Evolutionary conservation across 2,329 filamentous ascomycete species (phyloP).

Genomic region (Cladorrhinum sp.): DNA sequence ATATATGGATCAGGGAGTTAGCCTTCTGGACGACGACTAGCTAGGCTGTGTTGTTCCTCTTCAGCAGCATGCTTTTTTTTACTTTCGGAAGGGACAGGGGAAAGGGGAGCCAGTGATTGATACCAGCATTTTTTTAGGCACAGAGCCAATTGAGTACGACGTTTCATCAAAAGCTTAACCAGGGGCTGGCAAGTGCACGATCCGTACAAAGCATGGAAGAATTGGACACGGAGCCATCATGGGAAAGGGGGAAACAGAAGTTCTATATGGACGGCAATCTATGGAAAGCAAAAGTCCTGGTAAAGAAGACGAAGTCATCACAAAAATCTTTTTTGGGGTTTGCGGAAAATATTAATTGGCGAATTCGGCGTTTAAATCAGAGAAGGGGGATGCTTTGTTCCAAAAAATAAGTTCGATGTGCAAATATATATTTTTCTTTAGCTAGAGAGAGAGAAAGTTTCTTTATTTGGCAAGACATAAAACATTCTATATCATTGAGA

Average conservation of each 20-base stretch:
- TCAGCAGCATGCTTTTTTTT: neutral
- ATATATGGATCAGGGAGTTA: too few species aligned
- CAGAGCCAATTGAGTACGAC: slow-evolving; percentile 3
- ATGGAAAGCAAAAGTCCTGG: neutral
- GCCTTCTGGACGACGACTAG: neutral
- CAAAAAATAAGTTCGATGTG: too few species aligned
- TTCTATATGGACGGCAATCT: slow-evolving; percentile 1
- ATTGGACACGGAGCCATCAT: neutral
- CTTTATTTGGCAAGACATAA: too few species aligned
- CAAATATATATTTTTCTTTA: too few species aligned
- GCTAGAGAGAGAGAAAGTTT: too few species aligned
- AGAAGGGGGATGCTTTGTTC: slow-evolving; percentile 1
- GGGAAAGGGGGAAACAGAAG: neutral
- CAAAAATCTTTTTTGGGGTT: neutral
- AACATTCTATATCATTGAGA: too few species aligned
- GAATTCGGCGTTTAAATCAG: slow-evolving; percentile 14
- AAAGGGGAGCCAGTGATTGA: neutral
- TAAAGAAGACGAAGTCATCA: neutral
- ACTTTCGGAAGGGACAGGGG: too few species aligned
- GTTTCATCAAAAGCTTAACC: neutral
- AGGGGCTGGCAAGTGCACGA: neutral
- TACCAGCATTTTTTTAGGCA: neutral
- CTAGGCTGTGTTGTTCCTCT: neutral
- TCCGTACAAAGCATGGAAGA: neutral
- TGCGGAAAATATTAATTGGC: slow-evolving; percentile 9